A percentile compares a stretch with the other conserved stretches of the same genome.
Conservation (phyloP, 225 moss, liverwort and hornwort genomes). For the Asterella californica region DNA sequence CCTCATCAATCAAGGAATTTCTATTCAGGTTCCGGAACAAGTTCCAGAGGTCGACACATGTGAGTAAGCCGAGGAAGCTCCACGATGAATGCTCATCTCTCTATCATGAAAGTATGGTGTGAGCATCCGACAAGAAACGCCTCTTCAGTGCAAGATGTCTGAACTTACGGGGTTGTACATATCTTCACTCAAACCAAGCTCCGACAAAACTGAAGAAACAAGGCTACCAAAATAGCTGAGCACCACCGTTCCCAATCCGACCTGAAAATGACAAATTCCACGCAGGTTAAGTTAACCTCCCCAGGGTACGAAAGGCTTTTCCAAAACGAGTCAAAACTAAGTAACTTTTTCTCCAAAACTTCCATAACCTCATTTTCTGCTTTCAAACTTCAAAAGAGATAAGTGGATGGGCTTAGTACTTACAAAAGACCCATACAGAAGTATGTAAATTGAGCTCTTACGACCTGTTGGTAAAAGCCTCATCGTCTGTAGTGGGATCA, state of each 20-base stretch:
- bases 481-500: constrained; percentile 57
- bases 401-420: constrained; percentile 12
- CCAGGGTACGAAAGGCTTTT: no score
- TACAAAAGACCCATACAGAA: constrained; percentile 84
- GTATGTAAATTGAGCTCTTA: constrained; percentile 82
- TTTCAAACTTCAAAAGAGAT: neutral
- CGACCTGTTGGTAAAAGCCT: constrained; percentile 90
- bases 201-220: constrained; percentile 61
- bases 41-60: neutral
- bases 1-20: no score
- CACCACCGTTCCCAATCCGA: constrained; percentile 79
- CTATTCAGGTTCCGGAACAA: no score
- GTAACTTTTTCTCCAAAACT: neutral
- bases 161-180: constrained; percentile 86
- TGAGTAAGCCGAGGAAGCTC: neutral
- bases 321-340: neutral
- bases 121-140: neutral
- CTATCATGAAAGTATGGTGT: neutral
- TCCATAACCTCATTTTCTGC: neutral
- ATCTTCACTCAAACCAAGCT: constrained; percentile 90
- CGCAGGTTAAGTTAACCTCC: neutral
- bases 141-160: neutral
- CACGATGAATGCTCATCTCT: neutral
- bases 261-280: constrained; percentile 39
- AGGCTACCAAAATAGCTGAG: constrained; percentile 69